phyloP scores from a whole-genome alignment of 2,329 filamentous ascomycete species.

The Aureobasidium sp. region DNA sequence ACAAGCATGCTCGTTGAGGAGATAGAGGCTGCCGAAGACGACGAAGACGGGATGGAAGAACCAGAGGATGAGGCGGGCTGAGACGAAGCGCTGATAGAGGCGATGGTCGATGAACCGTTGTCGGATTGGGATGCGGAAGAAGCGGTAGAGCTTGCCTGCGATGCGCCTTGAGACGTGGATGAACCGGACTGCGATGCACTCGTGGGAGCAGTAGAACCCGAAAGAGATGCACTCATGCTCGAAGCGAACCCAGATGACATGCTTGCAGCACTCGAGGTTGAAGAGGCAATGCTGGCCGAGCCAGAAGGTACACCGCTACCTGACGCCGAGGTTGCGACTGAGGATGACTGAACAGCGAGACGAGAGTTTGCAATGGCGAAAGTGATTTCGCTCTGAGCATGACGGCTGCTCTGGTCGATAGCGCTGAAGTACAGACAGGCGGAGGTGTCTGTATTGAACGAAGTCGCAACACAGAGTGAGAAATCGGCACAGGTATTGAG shows the following conservation, averaged over 20 bases:
- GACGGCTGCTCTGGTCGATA: neutral
- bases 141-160: no score
- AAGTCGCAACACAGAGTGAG: neutral
- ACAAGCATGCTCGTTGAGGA: neutral
- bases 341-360: neutral
- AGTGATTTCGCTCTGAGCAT: neutral
- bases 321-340: neutral
- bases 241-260: neutral
- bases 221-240: neutral
- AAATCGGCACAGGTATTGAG: neutral
- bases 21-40: neutral
- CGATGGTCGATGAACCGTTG: neutral
- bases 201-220: no score
- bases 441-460: neutral
- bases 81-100: neutral
- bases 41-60: neutral
- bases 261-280: neutral
- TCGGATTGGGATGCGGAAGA: neutral
- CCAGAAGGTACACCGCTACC: neutral
- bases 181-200: neutral
- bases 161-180: neutral
- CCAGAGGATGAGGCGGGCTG: neutral
- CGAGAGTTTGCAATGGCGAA: conserved; percentile 2
- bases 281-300: neutral
- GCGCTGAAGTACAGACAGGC: neutral